Conservation (phyloP, 306 rosid genomes). For the Inga oerstediana region DNA sequence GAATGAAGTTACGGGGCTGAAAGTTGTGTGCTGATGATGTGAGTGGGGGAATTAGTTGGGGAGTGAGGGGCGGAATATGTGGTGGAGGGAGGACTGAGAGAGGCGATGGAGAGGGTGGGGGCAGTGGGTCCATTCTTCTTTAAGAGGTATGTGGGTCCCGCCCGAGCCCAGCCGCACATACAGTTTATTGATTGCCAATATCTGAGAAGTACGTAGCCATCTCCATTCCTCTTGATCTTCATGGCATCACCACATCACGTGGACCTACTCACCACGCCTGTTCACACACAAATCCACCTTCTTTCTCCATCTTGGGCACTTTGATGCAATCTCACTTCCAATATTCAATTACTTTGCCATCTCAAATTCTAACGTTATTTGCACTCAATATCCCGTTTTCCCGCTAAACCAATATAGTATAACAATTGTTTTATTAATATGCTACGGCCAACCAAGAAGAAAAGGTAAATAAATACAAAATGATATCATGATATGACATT, state of each 20-base stretch:
- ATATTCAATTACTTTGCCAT: background rate
- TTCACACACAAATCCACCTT: background rate
- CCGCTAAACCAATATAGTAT: background rate
- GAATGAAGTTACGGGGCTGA: no score
- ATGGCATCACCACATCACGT: background rate
- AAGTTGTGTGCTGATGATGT: background rate
- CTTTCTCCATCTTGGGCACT: background rate
- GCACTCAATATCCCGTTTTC: background rate
- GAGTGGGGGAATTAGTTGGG: background rate
- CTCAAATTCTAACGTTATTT: background rate
- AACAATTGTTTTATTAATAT: no score
- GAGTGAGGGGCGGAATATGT: background rate
- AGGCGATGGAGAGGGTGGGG: background rate
- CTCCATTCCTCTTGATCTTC: no score
- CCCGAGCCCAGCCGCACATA: no score
- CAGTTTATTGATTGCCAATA: background rate
- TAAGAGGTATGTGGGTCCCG: background rate
- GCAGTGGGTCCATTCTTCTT: background rate
- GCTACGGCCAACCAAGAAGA: no score
- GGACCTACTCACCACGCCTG: background rate
- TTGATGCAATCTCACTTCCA: background rate
- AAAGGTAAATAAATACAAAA: no score
- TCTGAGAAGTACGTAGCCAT: no score
- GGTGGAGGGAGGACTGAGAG: background rate
- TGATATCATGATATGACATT: no score